Evolutionary conservation across 2,329 filamentous ascomycete genomes (phyloP), one percentile per base, ranked within the genome.

Genomic region (Periconia macrospinosa): DNA sequence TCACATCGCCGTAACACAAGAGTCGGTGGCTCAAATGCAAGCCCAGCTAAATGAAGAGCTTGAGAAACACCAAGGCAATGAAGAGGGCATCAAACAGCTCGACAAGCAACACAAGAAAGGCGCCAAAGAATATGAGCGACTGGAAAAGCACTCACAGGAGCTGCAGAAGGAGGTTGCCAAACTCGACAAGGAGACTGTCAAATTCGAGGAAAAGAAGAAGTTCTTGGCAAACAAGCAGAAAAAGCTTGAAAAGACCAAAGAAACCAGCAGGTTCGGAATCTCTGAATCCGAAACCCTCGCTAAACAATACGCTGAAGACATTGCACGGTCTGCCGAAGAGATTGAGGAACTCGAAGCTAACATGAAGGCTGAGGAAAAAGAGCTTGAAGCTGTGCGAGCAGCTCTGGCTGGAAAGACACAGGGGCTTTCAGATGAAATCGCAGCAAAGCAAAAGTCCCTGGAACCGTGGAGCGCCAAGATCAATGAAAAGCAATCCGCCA

Each of bases 391-490:
- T n/a, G 94, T 99, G 60, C 87, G 93, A 52, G 91, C 96, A 19
- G 86, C 84, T 56, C 80, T 99, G 8, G 96, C 96, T 69, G 93
- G 93, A 66, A 99, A 99, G 77, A 99, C 94, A 0, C 92, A 97
- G 71, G 89, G 86, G 7, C 89, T 97, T 57, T 97, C 93, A 0
- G 92, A 99, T 63, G 83, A 97, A 68, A 97, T 99, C 62, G 87
- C 92, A 0, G 83, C 82, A 5, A 97, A 96, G 76, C 94, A 99
- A 69, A 97, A 95, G 75, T 88, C 91, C 1, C 81, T 99, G 11
- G 93, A 97, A 75, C 94, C 94, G 0, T 99, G 94, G 94, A 92
- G 89, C 63, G 92, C 92, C 61, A 97, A 94, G 76, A 93, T 99
- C 77, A 97, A 94, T 73, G 89, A 96, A 70, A 97, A 96, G 73